phyloP scores from a whole-genome alignment of 1,284 basidiomycete species.

The Ceratobasidium sp. region DNA sequence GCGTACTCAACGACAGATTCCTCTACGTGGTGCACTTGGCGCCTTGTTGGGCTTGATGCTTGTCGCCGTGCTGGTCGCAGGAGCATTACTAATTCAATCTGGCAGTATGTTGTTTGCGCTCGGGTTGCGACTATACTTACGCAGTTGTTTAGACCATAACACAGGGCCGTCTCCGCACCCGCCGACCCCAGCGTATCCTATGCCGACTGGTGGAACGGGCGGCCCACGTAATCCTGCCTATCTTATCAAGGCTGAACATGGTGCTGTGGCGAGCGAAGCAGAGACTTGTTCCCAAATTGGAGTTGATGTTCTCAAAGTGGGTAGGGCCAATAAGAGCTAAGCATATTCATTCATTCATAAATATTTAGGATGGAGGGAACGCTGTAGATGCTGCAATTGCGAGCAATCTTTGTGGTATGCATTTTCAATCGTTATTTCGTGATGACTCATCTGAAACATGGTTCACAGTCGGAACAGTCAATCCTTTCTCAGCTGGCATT shows the following conservation, averaged over 20 bases:
- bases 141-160: slow-evolving; percentile 46
- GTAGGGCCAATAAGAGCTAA: neutral
- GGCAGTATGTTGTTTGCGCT: slow-evolving; percentile 6
- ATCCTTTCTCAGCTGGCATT: slow-evolving; percentile 76
- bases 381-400: slow-evolving; percentile 89
- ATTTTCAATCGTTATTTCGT: neutral
- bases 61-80: slow-evolving; percentile 42
- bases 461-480: slow-evolving; percentile 70
- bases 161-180: slow-evolving; percentile 48
- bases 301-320: slow-evolving; percentile 65
- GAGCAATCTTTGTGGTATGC: slow-evolving; percentile 69
- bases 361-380: slow-evolving; percentile 72
- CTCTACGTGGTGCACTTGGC: slow-evolving; percentile 17
- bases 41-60: slow-evolving; percentile 36
- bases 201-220: slow-evolving; percentile 36
- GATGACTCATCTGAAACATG: neutral
- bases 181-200: slow-evolving; percentile 41
- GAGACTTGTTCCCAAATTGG: slow-evolving; percentile 83
- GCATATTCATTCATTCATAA: neutral
- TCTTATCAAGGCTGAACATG: slow-evolving; percentile 72
- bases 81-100: slow-evolving; percentile 38
- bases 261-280: slow-evolving; percentile 89
- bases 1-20: slow-evolving; percentile 22
- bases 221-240: slow-evolving; percentile 69
- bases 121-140: neutral